Percentiles rank a stretch among this genome's conserved stretches.
These are phyloP conservation scores for Heritiera fomes DNA, from an alignment of 345 rosid genomes.

Conservation along the genomic window DNA sequence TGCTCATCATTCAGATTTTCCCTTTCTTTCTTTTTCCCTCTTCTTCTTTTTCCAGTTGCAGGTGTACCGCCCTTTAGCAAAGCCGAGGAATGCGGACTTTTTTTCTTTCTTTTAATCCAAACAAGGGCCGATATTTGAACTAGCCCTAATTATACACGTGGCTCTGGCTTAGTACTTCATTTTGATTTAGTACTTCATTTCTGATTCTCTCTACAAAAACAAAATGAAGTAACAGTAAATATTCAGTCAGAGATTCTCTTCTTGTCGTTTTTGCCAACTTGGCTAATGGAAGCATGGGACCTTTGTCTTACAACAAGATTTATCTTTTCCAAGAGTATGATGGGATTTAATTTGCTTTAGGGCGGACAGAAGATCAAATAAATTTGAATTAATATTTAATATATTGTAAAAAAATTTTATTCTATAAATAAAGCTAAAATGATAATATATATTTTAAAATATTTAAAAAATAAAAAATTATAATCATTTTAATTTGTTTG, in stretches of 20 bases:
- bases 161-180: neutral
- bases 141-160: neutral
- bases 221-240: neutral
- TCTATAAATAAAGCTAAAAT: no score
- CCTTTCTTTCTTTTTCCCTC: neutral
- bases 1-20: neutral
- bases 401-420: no score
- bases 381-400: no score
- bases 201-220: neutral
- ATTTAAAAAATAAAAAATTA: no score
- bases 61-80: neutral
- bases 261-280: neutral
- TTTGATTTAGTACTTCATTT: neutral
- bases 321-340: no score
- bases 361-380: no score
- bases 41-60: neutral
- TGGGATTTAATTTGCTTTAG: no score
- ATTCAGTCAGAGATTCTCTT: neutral
- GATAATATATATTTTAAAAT: no score
- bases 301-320: neutral
- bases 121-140: neutral
- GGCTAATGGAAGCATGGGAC: neutral
- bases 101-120: neutral
- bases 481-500: no score
- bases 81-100: slow-evolving; percentile 14